Conservation (phyloP, 768 basidiomycete species). For the Kwoniella newhampshirensis region DNA sequence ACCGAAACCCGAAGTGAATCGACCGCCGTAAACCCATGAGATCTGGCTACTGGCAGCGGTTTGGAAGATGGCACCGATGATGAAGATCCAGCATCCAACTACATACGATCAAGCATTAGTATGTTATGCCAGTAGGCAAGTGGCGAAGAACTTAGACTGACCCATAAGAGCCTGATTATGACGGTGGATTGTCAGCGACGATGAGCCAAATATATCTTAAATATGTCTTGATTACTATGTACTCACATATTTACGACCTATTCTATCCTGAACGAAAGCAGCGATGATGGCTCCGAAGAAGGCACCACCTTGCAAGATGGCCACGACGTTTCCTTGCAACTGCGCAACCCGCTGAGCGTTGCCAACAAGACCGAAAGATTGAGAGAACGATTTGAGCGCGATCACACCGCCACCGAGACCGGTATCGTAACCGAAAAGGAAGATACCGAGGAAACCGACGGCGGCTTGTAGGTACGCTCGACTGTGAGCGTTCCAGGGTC, state of each 20-base stretch:
- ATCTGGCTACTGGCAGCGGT: slow-evolving; percentile 45
- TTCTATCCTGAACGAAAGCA: slow-evolving; percentile 39
- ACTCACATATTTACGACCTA: slow-evolving; percentile 63
- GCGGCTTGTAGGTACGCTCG: slow-evolving; percentile 35
- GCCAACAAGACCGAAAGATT: slow-evolving; percentile 62
- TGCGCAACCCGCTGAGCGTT: slow-evolving; percentile 57
- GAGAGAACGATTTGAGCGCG: slow-evolving; percentile 62
- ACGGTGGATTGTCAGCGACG: no score
- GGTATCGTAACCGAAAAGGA: slow-evolving; percentile 66
- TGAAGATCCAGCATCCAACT: slow-evolving; percentile 64
- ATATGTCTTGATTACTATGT: no score
- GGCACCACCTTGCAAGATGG: slow-evolving; percentile 67
- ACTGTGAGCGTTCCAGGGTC: slow-evolving; percentile 39
- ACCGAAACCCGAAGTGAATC: slow-evolving; percentile 75
- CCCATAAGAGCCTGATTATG: slow-evolving; percentile 58
- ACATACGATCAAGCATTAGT: no score
- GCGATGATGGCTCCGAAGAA: slow-evolving; percentile 76
- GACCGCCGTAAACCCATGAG: slow-evolving; percentile 65
- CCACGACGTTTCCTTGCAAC: slow-evolving; percentile 77
- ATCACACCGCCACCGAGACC: slow-evolving; percentile 73
- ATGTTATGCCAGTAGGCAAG: no score
- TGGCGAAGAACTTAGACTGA: no score
- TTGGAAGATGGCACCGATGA: slow-evolving; percentile 59
- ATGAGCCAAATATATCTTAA: no score
- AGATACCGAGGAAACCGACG: slow-evolving; percentile 41